Percentiles rank a stretch among this genome's conserved stretches.
Conservation (phyloP, 163 green algal genomes). For the Scenedesmus sp. region DNA sequence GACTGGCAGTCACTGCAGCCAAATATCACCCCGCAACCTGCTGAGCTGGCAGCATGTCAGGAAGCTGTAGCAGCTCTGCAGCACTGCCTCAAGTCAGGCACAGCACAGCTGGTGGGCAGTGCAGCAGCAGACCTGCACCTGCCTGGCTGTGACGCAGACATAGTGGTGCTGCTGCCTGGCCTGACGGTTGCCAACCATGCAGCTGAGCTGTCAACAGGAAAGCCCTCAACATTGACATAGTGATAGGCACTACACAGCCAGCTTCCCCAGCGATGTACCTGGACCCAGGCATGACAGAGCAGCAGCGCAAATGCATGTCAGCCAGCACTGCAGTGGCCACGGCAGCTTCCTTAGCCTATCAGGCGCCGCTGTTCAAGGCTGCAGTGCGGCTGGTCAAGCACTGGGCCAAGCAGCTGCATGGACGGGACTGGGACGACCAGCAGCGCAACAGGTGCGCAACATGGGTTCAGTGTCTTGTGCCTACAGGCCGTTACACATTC, state of each 20-base stretch:
- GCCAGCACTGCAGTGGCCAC: neutral
- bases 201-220: neutral
- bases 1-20: neutral
- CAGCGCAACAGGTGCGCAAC: slow-evolving; percentile 2
- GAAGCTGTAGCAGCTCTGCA: neutral
- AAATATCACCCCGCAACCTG: neutral
- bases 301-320: slow-evolving; percentile 24
- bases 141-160: slow-evolving; percentile 9
- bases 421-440: slow-evolving; percentile 1
- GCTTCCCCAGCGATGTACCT: neutral
- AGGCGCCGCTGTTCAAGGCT: slow-evolving; percentile 25
- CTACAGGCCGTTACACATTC: too few relatives aligned
- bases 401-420: slow-evolving; percentile 35
- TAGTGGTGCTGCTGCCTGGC: slow-evolving; percentile 23
- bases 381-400: slow-evolving; percentile 37
- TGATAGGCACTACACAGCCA: neutral
- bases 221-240: neutral
- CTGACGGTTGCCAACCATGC: neutral
- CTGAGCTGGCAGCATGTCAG: neutral
- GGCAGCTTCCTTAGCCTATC: neutral
- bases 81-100: neutral
- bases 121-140: neutral
- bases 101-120: neutral
- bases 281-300: neutral
- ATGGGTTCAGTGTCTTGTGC: too few relatives aligned